Base-by-base conservation (phyloP, 2,329 filamentous ascomycete species). In the Colletotrichum coccodes region DNA sequence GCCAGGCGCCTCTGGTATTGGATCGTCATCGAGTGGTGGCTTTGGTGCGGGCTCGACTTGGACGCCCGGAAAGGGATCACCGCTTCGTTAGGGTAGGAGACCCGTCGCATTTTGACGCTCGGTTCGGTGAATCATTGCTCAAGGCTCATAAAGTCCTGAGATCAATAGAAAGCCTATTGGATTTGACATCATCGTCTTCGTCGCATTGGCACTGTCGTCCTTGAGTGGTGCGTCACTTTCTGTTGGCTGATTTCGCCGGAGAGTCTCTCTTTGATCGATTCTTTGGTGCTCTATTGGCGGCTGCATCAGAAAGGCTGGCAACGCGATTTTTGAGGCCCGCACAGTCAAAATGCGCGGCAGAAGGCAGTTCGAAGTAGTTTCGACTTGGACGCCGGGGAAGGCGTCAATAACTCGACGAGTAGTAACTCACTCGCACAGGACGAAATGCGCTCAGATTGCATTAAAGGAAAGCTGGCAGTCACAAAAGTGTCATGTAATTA, bases 61-160 rank as follows among this genome's bases (percentile, higher is more conserved):
- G 83, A 85, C 83, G 38, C 84, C 84, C 38, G 83, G 83, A 21
- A 85, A 82, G 70, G 82, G 66, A 16, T 69, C 66, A 6, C 66
- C 66, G 16, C 62, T 66, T 44, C 54, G 61, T 12, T 69, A 40
- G 66, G n/a, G 21, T 12, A 14, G 30, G 14, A 11, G 14, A 30
- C 8, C 3, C 49, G 30, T 32, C 18, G 38, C 11, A 38, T 38
- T n/a, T 26, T 3, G 30, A 16, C 12, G 11, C 6, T 44, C 18
- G 38, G 28, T 3, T n/a, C 14, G 18, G n/a, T 8, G 4, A 28
- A n/a, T 23, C 6, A 12, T 42, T 23, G 14, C 21, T 46, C 4
- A 16, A 59, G 28, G 5, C 26, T 18, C 9, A 14, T 8, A 42
- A n/a, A 40, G 23, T 12, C 32, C n/a, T 6, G n/a, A 23, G 44